A percentile compares a stretch with the other conserved stretches of the same genome.
Evolutionary conservation across 306 rosid species (phyloP).

Genomic region (Pueraria montana): DNA sequence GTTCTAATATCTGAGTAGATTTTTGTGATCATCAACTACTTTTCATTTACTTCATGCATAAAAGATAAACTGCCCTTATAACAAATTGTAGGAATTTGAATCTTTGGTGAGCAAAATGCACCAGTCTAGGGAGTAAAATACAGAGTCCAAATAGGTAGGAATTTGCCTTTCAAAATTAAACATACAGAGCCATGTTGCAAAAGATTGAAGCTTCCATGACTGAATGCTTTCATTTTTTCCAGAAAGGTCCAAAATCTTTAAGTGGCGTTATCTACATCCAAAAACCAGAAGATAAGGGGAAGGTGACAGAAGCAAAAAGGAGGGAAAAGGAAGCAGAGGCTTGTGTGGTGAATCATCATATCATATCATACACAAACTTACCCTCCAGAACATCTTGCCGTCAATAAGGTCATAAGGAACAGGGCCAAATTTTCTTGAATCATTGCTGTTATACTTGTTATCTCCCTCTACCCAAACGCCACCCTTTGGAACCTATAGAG

Average conservation of each 20-base stretch:
- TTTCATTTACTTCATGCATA: neutral
- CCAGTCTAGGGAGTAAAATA: neutral
- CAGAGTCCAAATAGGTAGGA: neutral
- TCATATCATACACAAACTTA: conserved; percentile 43
- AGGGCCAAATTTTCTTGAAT: conserved; percentile 83
- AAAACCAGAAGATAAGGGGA: conserved; percentile 30
- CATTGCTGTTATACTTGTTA: conserved; percentile 56
- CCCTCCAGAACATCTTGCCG: conserved; percentile 77
- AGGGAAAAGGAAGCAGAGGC: neutral
- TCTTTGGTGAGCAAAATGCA: conserved; percentile 14
- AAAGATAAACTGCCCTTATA: neutral
- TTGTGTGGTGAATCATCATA: neutral
- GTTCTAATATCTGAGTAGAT: neutral
- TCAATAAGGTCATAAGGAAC: conserved; percentile 77
- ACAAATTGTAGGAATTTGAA: conserved; percentile 5
- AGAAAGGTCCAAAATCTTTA: conserved; percentile 69
- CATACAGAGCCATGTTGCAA: neutral
- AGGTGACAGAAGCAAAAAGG: neutral
- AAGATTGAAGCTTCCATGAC: conserved; percentile 49
- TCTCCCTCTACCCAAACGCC: conserved; percentile 87
- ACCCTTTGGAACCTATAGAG: conserved; percentile 77
- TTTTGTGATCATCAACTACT: neutral
- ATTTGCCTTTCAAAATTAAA: neutral
- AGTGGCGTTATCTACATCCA: conserved; percentile 68
- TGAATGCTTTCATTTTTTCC: conserved; percentile 49